phyloP scores from a whole-genome alignment of 179 eudicot species.

The Beta corolliflora region DNA sequence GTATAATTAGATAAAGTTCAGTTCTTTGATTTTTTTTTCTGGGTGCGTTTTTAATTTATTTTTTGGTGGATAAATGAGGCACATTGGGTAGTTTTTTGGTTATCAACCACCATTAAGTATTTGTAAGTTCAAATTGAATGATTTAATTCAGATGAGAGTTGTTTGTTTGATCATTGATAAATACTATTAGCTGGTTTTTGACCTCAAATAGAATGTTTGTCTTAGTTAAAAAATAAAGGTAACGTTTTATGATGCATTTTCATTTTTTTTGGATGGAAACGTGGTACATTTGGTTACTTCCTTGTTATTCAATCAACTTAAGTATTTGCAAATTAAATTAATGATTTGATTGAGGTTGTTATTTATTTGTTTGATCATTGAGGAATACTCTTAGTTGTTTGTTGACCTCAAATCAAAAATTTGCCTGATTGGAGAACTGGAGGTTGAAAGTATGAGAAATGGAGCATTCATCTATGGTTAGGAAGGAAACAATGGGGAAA shows the following conservation, averaged over 20 bases:
- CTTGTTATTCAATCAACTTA: too few relatives aligned
- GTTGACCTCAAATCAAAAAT: too few relatives aligned
- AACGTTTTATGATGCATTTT: too few relatives aligned
- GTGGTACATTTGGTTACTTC: neutral
- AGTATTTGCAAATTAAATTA: too few relatives aligned
- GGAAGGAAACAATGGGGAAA: neutral
- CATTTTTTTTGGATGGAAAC: too few relatives aligned
- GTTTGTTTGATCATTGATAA: neutral
- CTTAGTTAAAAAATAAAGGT: too few relatives aligned
- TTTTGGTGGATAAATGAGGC: conserved; percentile 1
- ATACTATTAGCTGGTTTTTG: neutral
- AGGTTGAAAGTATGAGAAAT: neutral
- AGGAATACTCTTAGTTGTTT: neutral
- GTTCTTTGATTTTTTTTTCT: neutral
- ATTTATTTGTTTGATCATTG: neutral
- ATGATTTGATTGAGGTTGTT: neutral
- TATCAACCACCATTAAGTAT: neutral
- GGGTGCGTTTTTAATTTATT: neutral
- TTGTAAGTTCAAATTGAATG: neutral
- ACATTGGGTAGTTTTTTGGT: neutral
- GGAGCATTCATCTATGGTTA: neutral
- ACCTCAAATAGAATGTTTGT: too few relatives aligned
- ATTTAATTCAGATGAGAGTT: neutral
- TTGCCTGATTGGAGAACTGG: too few relatives aligned
- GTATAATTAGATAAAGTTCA: neutral